Conservation (phyloP, 768 basidiomycete species). For the Leccinum olivaceopallidum region DNA sequence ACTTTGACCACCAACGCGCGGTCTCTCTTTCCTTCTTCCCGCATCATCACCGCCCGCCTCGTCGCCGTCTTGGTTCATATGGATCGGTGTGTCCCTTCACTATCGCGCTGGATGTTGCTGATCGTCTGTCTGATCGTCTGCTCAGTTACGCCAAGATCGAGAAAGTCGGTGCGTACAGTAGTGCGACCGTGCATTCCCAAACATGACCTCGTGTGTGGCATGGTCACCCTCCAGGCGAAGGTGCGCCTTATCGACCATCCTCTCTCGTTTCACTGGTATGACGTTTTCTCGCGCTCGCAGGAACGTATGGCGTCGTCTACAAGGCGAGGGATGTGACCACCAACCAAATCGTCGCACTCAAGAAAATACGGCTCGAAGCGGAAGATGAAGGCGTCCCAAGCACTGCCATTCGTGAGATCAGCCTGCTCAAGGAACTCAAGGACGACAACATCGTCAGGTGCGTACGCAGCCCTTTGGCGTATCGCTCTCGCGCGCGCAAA, state of each 20-base stretch:
- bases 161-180: constrained; percentile 84
- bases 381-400: constrained; percentile 99
- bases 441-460: constrained; percentile 96
- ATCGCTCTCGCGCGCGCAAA: neutral
- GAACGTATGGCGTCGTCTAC: constrained; percentile 98
- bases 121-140: constrained; percentile 22
- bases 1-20: constrained; percentile 9
- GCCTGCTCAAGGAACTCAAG: constrained; percentile 93
- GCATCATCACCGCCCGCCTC: constrained; percentile 7
- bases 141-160: constrained; percentile 94
- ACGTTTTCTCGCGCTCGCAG: constrained; percentile 48
- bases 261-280: constrained; percentile 5
- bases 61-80: constrained; percentile 18
- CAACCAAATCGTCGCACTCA: constrained; percentile 88
- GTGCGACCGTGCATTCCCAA: constrained; percentile 4
- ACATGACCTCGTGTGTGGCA: constrained; percentile 18
- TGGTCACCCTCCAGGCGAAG: constrained; percentile 41
- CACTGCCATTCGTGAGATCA: constrained; percentile 98
- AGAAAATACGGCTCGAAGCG: constrained; percentile 98
- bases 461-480: neutral
- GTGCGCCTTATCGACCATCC: constrained; percentile 21
- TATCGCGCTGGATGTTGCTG: constrained; percentile 14
- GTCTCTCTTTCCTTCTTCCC: neutral
- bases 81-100: constrained; percentile 33
- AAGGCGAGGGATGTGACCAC: constrained; percentile 84